These are phyloP conservation scores for Pezicula carpinea DNA, from an alignment of 2,329 filamentous ascomycete species.

Conservation along the genomic window DNA sequence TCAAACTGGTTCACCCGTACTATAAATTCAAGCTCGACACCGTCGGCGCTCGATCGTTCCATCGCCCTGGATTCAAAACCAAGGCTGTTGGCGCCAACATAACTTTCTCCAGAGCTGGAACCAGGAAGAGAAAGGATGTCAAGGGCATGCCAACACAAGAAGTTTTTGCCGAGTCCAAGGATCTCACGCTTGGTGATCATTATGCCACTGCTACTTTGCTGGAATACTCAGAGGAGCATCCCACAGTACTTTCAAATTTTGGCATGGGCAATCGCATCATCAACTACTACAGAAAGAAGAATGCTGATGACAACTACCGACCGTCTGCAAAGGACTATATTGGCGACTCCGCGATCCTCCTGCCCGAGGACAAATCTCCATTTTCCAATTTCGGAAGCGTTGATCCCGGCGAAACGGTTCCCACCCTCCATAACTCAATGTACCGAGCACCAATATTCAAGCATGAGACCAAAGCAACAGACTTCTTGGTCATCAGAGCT, in stretches of 20 bases:
- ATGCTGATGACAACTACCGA: conserved; percentile 48
- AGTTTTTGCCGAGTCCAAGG: conserved; percentile 73
- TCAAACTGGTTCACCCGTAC: conserved; percentile 91
- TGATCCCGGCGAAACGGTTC: conserved; percentile 82
- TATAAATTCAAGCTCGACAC: conserved; percentile 80
- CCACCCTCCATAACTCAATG: conserved; percentile 92
- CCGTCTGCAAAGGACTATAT: conserved; percentile 56
- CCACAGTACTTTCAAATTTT: conserved; percentile 88
- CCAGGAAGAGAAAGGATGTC: conserved; percentile 75
- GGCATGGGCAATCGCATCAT: conserved; percentile 95
- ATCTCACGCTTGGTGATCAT: conserved; percentile 74
- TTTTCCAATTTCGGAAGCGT: conserved; percentile 95
- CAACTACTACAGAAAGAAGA: conserved; percentile 91
- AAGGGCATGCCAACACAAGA: conserved; percentile 75
- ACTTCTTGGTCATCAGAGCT: conserved; percentile 83
- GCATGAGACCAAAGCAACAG: conserved; percentile 70
- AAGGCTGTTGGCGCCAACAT: conserved; percentile 63
- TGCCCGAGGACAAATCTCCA: conserved; percentile 92
- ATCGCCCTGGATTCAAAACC: conserved; percentile 71
- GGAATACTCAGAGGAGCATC: conserved; percentile 93
- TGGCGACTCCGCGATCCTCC: conserved; percentile 80
- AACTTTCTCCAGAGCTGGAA: conserved; percentile 66
- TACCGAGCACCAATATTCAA: conserved; percentile 91
- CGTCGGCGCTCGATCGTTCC: conserved; percentile 74
- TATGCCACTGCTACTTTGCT: conserved; percentile 85